Evolutionary conservation across 306 rosid genomes (phyloP).

Genomic region (Vigna angularis): DNA sequence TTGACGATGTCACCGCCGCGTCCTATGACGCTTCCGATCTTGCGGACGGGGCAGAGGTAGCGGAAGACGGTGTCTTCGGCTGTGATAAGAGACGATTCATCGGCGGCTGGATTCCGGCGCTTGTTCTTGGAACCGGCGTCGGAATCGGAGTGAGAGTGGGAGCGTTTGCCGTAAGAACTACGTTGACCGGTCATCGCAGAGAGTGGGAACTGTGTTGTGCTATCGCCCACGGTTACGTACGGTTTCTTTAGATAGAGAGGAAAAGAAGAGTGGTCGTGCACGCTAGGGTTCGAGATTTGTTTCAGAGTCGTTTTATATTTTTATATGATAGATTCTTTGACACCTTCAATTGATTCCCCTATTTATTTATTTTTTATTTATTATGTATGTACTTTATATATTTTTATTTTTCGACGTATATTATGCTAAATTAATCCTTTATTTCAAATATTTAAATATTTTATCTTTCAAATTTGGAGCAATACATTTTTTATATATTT

Average conservation of each 20-base stretch:
- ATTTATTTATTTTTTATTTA: neutral
- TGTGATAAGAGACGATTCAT: conserved; percentile 65
- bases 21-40: conserved; percentile 94
- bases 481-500: too few species aligned
- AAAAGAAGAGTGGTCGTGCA: too few species aligned
- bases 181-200: conserved; percentile 77
- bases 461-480: too few species aligned
- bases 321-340: neutral
- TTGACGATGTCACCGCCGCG: conserved; percentile 98
- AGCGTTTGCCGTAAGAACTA: conserved; percentile 72
- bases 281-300: neutral
- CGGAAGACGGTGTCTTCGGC: conserved; percentile 87
- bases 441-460: too few species aligned
- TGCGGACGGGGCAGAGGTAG: conserved; percentile 82
- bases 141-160: conserved; percentile 71
- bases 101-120: conserved; percentile 64
- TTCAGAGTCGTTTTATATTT: neutral
- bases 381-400: too few species aligned
- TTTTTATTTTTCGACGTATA: too few species aligned
- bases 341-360: neutral
- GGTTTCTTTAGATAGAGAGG: neutral
- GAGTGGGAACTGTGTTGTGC: neutral
- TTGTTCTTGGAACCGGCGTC: conserved; percentile 73
- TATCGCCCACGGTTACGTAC: neutral
- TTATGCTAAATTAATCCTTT: too few species aligned